These are phyloP conservation scores for Yamadazyma conglobata DNA, from an alignment of 1,139 yeast species.

Conservation along the genomic window DNA sequence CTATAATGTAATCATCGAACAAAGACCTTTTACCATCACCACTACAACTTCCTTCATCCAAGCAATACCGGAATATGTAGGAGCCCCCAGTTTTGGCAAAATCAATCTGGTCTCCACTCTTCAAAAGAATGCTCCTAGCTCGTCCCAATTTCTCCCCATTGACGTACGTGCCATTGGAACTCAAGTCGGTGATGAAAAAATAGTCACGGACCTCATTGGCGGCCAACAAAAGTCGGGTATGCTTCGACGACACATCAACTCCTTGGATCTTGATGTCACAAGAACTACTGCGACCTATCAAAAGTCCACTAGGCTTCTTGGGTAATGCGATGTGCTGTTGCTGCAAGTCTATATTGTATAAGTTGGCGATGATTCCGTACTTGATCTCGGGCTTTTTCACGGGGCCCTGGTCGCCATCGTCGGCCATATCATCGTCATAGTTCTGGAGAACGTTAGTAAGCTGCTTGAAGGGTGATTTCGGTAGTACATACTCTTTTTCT, in stretches of 20 bases:
- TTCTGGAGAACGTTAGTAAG: not conserved
- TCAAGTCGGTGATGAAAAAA: slow-evolving; percentile 52
- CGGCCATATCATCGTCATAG: slow-evolving; percentile 4
- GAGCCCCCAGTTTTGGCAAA: slow-evolving; percentile 60
- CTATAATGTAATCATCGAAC: slow-evolving; percentile 59
- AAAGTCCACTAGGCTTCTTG: slow-evolving; percentile 29
- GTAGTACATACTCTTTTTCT: slow-evolving; percentile 37
- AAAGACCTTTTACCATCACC: slow-evolving; percentile 33
- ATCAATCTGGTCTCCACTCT: slow-evolving; percentile 61
- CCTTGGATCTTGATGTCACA: slow-evolving; percentile 58
- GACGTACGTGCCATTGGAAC: slow-evolving; percentile 66
- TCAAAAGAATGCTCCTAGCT: slow-evolving; percentile 44
- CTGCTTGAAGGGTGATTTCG: not conserved
- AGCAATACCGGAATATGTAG: slow-evolving; percentile 51
- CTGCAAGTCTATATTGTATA: slow-evolving; percentile 30
- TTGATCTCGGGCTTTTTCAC: slow-evolving; percentile 20
- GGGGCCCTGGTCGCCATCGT: slow-evolving; percentile 4
- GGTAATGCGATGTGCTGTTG: slow-evolving; percentile 34
- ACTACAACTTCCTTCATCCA: slow-evolving; percentile 16
- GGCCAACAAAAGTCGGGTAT: slow-evolving; percentile 48
- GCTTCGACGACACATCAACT: slow-evolving; percentile 64
- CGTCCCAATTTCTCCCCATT: slow-evolving; percentile 56
- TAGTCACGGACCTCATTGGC: slow-evolving; percentile 35
- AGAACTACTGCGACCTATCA: slow-evolving; percentile 59
- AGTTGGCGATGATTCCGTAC: slow-evolving; percentile 25